phyloP scores from a whole-genome alignment of 1,284 basidiomycete genomes.

The Tilletia indica region DNA sequence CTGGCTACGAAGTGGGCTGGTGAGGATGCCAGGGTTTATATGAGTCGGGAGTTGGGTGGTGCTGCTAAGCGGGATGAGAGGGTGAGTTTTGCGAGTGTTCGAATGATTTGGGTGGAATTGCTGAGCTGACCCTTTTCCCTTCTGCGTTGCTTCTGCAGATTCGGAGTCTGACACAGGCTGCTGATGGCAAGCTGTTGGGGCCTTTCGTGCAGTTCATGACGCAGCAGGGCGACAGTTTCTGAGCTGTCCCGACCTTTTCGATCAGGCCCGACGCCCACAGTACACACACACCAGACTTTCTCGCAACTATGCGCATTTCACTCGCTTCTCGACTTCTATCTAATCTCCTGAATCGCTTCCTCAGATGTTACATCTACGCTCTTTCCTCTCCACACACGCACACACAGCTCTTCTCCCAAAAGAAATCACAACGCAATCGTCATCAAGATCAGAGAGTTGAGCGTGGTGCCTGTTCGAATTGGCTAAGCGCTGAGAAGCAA shows the following conservation, averaged over 20 bases:
- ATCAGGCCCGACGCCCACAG: too few species aligned
- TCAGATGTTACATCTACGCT: too few species aligned
- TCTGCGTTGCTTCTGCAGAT: not conserved
- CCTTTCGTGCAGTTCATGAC: constrained; percentile 16
- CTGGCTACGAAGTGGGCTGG: constrained; percentile 2
- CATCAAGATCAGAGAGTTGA: too few species aligned
- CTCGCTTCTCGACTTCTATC: too few species aligned
- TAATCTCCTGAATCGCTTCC: too few species aligned
- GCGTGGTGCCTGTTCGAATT: too few species aligned
- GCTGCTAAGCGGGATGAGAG: not conserved
- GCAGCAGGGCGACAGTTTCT: constrained; percentile 14
- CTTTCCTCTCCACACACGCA: too few species aligned
- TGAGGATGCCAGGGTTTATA: constrained; percentile 2
- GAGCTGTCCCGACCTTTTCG: not conserved
- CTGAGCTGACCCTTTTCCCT: not conserved
- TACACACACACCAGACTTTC: too few species aligned
- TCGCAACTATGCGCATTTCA: too few species aligned
- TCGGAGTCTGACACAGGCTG: constrained; percentile 6
- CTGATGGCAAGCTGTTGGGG: constrained; percentile 4
- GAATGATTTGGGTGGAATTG: not conserved
- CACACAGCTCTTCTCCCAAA: too few species aligned
- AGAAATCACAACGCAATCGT: too few species aligned
- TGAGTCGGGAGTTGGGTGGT: constrained; percentile 12
- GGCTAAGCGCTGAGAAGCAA: too few species aligned
- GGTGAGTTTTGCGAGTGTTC: not conserved